These are phyloP conservation scores for Neospora caninum DNA, from an alignment of 169 alveolate species.

Conservation along the genomic window DNA sequence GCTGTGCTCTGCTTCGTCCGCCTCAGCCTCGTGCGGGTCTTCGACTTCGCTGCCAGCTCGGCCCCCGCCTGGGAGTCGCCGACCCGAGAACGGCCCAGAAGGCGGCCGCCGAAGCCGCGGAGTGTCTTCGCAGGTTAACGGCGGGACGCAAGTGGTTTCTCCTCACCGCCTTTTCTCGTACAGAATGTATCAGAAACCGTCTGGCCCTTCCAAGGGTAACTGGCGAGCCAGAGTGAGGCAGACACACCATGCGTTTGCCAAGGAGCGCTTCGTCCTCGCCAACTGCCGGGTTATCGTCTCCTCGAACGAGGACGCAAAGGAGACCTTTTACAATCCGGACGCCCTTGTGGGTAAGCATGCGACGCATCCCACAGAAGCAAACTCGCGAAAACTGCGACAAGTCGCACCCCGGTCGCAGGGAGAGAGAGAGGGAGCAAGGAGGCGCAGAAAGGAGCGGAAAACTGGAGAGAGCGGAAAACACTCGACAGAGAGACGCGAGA, in stretches of 20 bases:
- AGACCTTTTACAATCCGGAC: neutral
- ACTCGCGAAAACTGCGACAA: too few relatives aligned
- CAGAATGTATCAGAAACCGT: neutral
- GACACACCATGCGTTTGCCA: neutral
- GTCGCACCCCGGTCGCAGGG: too few relatives aligned
- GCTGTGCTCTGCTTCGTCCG: neutral
- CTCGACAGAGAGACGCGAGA: too few relatives aligned
- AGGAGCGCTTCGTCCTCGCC: constrained; percentile 11
- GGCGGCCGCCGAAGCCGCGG: neutral
- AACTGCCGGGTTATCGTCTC: constrained; percentile 36
- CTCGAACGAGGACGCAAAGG: neutral
- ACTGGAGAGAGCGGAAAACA: too few relatives aligned
- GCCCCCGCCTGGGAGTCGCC: neutral
- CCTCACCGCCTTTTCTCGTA: neutral
- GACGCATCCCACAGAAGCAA: neutral
- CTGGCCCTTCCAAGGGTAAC: neutral
- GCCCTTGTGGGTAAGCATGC: neutral
- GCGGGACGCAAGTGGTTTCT: neutral
- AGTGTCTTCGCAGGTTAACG: neutral
- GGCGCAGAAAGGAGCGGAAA: too few relatives aligned
- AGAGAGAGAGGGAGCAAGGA: too few relatives aligned
- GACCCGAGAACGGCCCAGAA: neutral
- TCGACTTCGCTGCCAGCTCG: too few relatives aligned
- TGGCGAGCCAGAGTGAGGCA: neutral
- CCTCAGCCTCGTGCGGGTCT: neutral